Evolutionary conservation across 2,329 filamentous ascomycete genomes (phyloP).

Genomic region (Thielaviopsis ethacetica): DNA sequence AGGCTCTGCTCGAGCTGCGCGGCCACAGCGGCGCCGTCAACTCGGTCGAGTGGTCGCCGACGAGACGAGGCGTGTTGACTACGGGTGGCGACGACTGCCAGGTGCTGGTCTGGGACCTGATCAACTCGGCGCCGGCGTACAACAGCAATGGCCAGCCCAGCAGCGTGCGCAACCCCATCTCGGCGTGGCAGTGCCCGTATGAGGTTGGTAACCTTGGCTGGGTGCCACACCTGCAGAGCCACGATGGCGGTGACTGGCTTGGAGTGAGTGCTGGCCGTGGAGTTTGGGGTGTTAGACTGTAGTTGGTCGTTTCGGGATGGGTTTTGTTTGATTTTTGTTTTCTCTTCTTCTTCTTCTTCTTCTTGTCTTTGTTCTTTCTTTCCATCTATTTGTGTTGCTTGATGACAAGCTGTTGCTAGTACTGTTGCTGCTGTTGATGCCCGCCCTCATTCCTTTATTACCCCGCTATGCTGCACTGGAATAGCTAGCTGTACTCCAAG

Average conservation of each 20-base stretch:
- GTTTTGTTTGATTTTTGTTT: background rate
- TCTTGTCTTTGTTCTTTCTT: background rate
- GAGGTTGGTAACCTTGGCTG: conserved; percentile 75
- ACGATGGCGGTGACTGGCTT: conserved; percentile 65
- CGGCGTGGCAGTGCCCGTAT: conserved; percentile 73
- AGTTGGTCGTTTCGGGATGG: background rate
- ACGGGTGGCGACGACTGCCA: conserved; percentile 85
- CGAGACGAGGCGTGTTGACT: conserved; percentile 70
- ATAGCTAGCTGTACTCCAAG: no score
- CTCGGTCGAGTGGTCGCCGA: conserved; percentile 90
- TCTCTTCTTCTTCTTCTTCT: background rate
- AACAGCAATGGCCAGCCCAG: conserved; percentile 37
- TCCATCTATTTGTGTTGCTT: background rate
- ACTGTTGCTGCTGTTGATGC: no score
- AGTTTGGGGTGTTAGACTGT: conserved; percentile 53
- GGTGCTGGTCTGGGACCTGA: conserved; percentile 84
- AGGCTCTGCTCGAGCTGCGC: conserved; percentile 81
- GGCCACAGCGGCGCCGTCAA: conserved; percentile 78
- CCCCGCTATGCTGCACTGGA: no score
- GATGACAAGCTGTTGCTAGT: no score
- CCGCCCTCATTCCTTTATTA: no score
- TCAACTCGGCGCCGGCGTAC: conserved; percentile 41
- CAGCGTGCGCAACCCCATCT: conserved; percentile 50
- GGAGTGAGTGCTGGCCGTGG: conserved; percentile 68
- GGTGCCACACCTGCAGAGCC: conserved; percentile 55